Conservation (phyloP, 768 basidiomycete species). For the Podaxis mareebaensis region DNA sequence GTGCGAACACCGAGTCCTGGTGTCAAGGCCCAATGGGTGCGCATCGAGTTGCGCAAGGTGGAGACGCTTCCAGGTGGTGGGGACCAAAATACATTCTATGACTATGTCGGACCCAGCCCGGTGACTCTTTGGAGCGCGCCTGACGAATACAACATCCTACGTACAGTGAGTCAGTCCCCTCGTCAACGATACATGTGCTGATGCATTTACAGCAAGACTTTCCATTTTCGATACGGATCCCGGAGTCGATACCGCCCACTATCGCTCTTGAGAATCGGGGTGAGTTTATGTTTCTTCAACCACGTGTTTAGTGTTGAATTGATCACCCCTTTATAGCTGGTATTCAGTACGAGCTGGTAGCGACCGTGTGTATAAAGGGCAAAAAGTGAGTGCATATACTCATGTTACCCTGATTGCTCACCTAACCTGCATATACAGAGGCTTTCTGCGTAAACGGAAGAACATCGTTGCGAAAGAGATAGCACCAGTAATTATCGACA, state of each 20-base stretch:
- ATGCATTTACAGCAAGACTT: slow-evolving; percentile 68
- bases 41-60: slow-evolving; percentile 88
- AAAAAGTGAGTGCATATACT: slow-evolving; percentile 60
- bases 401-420: background rate
- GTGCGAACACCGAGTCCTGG: slow-evolving; percentile 73
- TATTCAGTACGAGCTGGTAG: slow-evolving; percentile 88
- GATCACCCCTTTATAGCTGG: slow-evolving; percentile 51
- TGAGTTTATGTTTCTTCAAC: slow-evolving; percentile 27
- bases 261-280: slow-evolving; percentile 79
- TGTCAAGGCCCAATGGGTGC: slow-evolving; percentile 90
- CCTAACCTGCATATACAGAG: slow-evolving; percentile 40
- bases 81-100: slow-evolving; percentile 69
- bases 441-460: slow-evolving; percentile 81
- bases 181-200: slow-evolving; percentile 11
- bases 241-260: slow-evolving; percentile 88
- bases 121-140: slow-evolving; percentile 80
- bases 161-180: slow-evolving; percentile 52
- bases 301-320: slow-evolving; percentile 2
- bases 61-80: slow-evolving; percentile 80
- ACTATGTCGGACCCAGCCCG: slow-evolving; percentile 81
- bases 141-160: slow-evolving; percentile 70
- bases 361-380: slow-evolving; percentile 81
- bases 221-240: slow-evolving; percentile 88
- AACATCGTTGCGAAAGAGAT: slow-evolving; percentile 66
- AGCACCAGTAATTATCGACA: slow-evolving; percentile 81